Evolutionary conservation across 495 filamentous ascomycete species (phyloP).

Genomic region (Parathielavia hyrcaniae): DNA sequence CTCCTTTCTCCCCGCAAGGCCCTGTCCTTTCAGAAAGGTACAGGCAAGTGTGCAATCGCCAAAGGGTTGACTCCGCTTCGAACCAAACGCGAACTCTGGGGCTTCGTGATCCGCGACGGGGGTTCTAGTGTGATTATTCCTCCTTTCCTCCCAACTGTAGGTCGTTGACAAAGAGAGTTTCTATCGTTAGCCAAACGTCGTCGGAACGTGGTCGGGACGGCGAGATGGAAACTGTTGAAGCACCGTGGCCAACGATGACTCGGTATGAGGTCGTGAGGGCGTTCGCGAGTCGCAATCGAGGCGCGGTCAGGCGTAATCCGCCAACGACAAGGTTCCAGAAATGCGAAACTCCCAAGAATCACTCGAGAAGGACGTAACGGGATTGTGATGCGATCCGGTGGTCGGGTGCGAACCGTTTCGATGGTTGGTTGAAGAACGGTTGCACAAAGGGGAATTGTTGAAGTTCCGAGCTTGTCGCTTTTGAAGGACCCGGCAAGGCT

Average conservation of each 20-base stretch:
- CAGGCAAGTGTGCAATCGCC: background rate
- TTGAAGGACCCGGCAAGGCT: slow-evolving; percentile 18
- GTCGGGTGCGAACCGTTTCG: background rate
- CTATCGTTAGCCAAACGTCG: background rate
- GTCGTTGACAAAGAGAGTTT: too few relatives aligned
- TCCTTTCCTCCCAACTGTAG: background rate
- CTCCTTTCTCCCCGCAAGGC: slow-evolving; percentile 2
- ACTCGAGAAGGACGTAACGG: background rate
- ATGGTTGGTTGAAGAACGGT: slow-evolving; percentile 5
- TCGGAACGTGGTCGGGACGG: background rate
- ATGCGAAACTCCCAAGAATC: background rate
- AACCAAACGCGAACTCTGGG: background rate
- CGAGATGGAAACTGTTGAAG: background rate
- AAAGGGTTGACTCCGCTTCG: background rate
- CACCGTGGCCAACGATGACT: too few relatives aligned
- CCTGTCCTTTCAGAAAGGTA: slow-evolving; percentile 13
- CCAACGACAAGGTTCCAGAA: background rate
- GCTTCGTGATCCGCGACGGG: background rate
- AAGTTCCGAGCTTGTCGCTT: slow-evolving; percentile 14
- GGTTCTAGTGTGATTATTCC: background rate
- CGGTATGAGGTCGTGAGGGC: too few relatives aligned
- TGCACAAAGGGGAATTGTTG: slow-evolving; percentile 4
- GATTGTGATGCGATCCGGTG: background rate
- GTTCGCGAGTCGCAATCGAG: too few relatives aligned
- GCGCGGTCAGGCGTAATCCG: too few relatives aligned